Evolutionary conservation across 2,329 filamentous ascomycete species (phyloP), one percentile per base, ranked within the genome.

Genomic region (Fusarium ramigenum): DNA sequence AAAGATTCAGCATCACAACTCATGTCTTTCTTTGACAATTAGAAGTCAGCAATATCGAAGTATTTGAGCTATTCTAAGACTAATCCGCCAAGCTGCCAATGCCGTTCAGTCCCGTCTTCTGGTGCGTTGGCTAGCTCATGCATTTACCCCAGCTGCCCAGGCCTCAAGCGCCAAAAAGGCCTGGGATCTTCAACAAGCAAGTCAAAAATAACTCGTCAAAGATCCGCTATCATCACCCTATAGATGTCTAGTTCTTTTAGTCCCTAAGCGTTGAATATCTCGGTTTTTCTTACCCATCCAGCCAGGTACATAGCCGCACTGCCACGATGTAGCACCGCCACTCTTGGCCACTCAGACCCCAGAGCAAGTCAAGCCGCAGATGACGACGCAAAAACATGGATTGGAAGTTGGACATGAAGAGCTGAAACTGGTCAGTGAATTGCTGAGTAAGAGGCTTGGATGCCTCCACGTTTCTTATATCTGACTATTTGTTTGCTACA

Each of bases 301-400:
- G 32, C 32, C 7, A 25, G 49, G 49, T 40, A 32, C 28, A 18
- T 16, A 8, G 14, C n/a, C 14, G 30, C 67, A 72, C 65, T 70
- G 70, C 71, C 71, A 73, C 71, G 63, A 44, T 65, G 19, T 32
- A 30, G 71, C 72, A 74, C 72, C 67, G 72, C 72, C 72, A 74
- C 72, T 50, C 57, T 66, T 72, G 59, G 58, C 52, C 34, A 36
- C 34, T 36, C 34, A 18, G 15, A 36, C 34, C 69, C 47, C 70
- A 57, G 39, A 69, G 30, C 69, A 66, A 42, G 46, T 66, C 68
- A 73, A 57, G 71, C 71, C 71, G 40, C 67, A 66, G 71, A 74
- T 74, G 71, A 74, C 71, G 71, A 74, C 67, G 70, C 71, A 63
- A 44, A 53, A 49, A 59, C 60, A 60, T 69, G 70, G 62, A 53